Percentiles rank a stretch among this genome's conserved stretches.
Evolutionary conservation across 2,329 filamentous ascomycete species (phyloP).

Genomic region (Colletotrichum agaves): DNA sequence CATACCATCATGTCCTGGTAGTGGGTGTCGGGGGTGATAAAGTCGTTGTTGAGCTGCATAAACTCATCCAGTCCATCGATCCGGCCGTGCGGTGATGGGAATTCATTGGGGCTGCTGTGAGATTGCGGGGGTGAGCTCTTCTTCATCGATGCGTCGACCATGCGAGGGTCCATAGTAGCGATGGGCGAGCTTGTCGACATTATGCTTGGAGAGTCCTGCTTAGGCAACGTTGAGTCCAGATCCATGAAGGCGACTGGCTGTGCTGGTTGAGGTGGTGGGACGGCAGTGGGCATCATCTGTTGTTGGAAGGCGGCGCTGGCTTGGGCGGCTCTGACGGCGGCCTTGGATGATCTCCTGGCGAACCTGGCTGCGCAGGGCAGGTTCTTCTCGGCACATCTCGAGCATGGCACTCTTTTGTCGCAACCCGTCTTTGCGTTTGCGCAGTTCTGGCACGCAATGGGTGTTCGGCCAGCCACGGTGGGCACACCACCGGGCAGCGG

Average conservation of each 20-base stretch:
- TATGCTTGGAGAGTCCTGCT: conserved; percentile 42
- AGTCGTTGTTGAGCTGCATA: conserved; percentile 51
- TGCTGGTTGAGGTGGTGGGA: conserved; percentile 37
- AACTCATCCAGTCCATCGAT: conserved; percentile 55
- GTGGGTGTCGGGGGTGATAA: conserved; percentile 47
- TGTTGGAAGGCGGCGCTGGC: conserved; percentile 48
- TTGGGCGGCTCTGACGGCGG: conserved; percentile 55
- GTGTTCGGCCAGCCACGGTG: conserved; percentile 50
- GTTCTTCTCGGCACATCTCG: conserved; percentile 50
- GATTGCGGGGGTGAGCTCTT: conserved; percentile 47
- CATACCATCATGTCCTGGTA: conserved; percentile 59
- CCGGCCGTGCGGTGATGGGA: conserved; percentile 50
- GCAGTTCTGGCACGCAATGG: conserved; percentile 53
- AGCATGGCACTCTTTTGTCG: conserved; percentile 52
- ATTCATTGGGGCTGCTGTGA: conserved; percentile 48
- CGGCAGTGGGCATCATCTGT: conserved; percentile 39
- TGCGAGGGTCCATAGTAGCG: conserved; percentile 46
- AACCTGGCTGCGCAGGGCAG: conserved; percentile 56
- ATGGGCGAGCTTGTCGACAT: conserved; percentile 45
- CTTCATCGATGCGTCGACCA: conserved; percentile 44
- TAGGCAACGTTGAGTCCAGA: conserved; percentile 44
- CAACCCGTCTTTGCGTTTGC: conserved; percentile 53
- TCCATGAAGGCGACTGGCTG: conserved; percentile 52
- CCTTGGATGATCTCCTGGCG: conserved; percentile 62
- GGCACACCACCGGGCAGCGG: conserved; percentile 55